Evolutionary conservation across 768 basidiomycete genomes (phyloP), one percentile per base, ranked within the genome.

Genomic region (Daedaleopsis nitida): DNA sequence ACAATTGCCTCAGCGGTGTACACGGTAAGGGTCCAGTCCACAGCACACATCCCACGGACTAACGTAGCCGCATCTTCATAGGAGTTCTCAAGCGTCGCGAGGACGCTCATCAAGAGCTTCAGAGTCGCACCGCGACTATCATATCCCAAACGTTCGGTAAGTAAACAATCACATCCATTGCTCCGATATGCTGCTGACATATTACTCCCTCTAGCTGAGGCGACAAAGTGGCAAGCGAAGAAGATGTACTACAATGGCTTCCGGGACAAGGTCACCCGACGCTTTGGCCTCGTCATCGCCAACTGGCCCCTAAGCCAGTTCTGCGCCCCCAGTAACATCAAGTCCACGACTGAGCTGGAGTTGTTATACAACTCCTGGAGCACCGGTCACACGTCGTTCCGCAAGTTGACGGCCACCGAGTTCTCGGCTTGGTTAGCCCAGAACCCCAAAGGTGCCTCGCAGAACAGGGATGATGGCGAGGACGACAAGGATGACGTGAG

Each of bases 271-370:
- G 65, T 70, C 59, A 68, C 69, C 12, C 37, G 37, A 8, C 34
- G n/a, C 17, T 57, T 61, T 24, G 51, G 62, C 24, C 38, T 70
- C 42, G 47, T 67, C 14, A 52, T 67, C 37, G 60, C 61, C 10
- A 58, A 60, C 43, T 70, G 69, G 69, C 69, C 69, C 8, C 67
- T 70, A 7, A 43, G 44, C 1, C 52, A 64, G 6, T 68, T 70
- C 58, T 55, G 43, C 24, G 47, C 55, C 9, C 68, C 69, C 2
- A 63, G 66, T 14, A 21, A 52, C 21, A 23, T 70, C 12, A 39
- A 48, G 34, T 59, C 64, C 5, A 44, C 42, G 23, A 57, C 44
- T 1, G 68, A 67, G 44, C 55, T 70, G 21, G 44, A 54, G 16
- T n/a, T 63, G 9, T 60, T 69, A 11, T 59, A 58, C 49, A 52